Percentiles rank a stretch among this genome's conserved stretches.
These are phyloP conservation scores for Colletotrichum lupini DNA, from an alignment of 2,329 filamentous ascomycete species.

Conservation along the genomic window DNA sequence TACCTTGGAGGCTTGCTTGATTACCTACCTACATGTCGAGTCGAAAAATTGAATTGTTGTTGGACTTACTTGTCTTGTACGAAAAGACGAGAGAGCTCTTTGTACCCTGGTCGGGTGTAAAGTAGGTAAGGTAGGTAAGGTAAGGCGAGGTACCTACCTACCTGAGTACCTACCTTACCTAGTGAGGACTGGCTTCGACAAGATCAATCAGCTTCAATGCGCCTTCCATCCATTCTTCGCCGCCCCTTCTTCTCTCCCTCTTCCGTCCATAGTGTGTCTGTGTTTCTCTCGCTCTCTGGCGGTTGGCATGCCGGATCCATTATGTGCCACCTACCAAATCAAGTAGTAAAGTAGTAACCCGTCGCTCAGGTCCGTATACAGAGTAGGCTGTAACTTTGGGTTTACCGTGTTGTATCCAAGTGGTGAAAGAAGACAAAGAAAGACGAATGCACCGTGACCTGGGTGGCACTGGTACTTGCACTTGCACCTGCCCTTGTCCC, in stretches of 20 bases:
- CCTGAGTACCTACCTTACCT: no score
- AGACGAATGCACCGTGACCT: slow-evolving; percentile 17
- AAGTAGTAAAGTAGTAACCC: background rate
- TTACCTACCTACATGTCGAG: background rate
- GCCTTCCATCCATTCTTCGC: background rate
- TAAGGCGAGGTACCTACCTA: background rate
- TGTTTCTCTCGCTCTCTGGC: background rate
- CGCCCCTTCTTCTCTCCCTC: background rate
- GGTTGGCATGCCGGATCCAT: background rate
- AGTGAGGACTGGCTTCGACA: background rate
- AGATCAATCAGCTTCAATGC: slow-evolving; percentile 4
- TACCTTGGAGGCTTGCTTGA: background rate
- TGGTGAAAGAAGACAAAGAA: slow-evolving; percentile 24
- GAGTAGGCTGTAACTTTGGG: background rate
- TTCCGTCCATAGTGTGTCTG: background rate
- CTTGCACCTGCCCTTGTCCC: background rate
- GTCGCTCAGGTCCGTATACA: background rate
- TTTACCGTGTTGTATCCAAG: background rate
- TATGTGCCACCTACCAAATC: background rate
- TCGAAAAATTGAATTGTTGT: background rate
- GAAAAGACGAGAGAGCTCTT: background rate
- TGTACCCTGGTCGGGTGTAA: background rate
- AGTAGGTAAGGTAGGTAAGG: background rate
- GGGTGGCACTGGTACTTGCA: slow-evolving; percentile 16
- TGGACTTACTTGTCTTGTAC: background rate